A percentile compares a stretch with the other conserved stretches of the same genome.
Conservation (phyloP, 2,329 filamentous ascomycete genomes). For the Whalleya microplaca region DNA sequence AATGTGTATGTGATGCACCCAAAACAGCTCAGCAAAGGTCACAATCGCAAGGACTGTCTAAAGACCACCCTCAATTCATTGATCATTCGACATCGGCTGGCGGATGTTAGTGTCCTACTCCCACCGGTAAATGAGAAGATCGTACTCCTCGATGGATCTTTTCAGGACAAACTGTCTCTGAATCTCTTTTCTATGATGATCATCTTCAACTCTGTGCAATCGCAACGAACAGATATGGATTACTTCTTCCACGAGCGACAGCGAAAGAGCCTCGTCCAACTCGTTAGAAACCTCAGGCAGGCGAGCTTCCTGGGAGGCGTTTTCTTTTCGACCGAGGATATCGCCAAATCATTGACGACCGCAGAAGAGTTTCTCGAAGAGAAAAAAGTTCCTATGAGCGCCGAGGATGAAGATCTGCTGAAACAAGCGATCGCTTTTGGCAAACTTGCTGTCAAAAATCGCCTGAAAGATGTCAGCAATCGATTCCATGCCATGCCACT, state of each 20-base stretch:
- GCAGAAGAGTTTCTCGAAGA: conserved; percentile 70
- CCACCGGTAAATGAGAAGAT: conserved; percentile 74
- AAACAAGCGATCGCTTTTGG: conserved; percentile 68
- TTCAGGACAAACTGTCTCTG: conserved; percentile 79
- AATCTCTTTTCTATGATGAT: conserved; percentile 87
- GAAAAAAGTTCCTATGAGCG: conserved; percentile 59
- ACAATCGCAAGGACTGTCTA: conserved; percentile 66
- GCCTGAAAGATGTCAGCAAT: conserved; percentile 69
- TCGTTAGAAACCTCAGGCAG: conserved; percentile 80
- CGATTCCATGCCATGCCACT: conserved; percentile 78
- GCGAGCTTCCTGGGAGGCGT: conserved; percentile 85
- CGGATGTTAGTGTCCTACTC: conserved; percentile 70
- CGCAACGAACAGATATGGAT: conserved; percentile 79
- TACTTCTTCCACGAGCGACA: conserved; percentile 87
- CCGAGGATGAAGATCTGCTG: conserved; percentile 65
- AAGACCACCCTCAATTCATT: conserved; percentile 73
- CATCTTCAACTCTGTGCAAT: conserved; percentile 85
- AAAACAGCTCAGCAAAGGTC: conserved; percentile 52
- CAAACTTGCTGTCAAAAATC: conserved; percentile 59
- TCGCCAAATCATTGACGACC: conserved; percentile 66
- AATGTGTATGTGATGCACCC: conserved; percentile 69
- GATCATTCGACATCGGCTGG: conserved; percentile 77
- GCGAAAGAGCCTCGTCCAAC: conserved; percentile 63
- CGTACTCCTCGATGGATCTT: conserved; percentile 77
- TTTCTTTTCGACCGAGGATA: conserved; percentile 68